A percentile compares a stretch with the other conserved stretches of the same genome.
These are phyloP conservation scores for Bathelium albidoporum DNA, from an alignment of 495 filamentous ascomycete species.

Conservation along the genomic window DNA sequence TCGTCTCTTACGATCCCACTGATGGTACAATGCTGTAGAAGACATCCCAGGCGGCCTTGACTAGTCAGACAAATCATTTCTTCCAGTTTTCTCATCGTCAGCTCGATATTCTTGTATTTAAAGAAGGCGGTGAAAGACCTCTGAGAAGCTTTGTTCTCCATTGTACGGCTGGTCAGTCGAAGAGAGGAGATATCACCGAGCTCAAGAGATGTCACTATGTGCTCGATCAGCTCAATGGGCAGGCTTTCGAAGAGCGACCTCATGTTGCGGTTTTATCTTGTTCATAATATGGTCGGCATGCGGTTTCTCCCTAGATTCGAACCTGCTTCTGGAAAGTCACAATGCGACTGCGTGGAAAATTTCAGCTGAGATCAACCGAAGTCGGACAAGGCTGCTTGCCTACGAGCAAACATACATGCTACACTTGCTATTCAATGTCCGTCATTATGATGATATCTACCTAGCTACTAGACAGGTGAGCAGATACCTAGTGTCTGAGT, in stretches of 20 bases:
- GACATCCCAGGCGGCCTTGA: neutral
- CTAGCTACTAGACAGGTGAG: too few relatives aligned
- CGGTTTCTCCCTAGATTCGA: too few relatives aligned
- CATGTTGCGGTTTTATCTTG: neutral
- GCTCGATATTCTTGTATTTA: neutral
- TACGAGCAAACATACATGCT: too few relatives aligned
- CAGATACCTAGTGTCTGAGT: too few relatives aligned
- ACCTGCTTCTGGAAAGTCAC: too few relatives aligned
- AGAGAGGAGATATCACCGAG: neutral
- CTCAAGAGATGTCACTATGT: neutral
- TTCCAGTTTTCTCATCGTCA: neutral
- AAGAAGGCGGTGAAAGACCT: neutral
- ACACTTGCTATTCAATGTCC: too few relatives aligned
- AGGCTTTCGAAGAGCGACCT: neutral
- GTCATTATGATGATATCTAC: too few relatives aligned
- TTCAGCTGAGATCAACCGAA: too few relatives aligned
- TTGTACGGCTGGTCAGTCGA: neutral
- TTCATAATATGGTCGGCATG: neutral
- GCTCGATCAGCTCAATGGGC: neutral
- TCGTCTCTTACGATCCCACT: neutral
- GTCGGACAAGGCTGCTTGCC: too few relatives aligned
- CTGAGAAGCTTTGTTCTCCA: neutral
- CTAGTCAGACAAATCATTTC: neutral
- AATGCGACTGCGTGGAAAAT: too few relatives aligned
- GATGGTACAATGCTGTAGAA: neutral